These are phyloP conservation scores for Diaporthe helianthi DNA, from an alignment of 2,329 filamentous ascomycete genomes.

Conservation along the genomic window DNA sequence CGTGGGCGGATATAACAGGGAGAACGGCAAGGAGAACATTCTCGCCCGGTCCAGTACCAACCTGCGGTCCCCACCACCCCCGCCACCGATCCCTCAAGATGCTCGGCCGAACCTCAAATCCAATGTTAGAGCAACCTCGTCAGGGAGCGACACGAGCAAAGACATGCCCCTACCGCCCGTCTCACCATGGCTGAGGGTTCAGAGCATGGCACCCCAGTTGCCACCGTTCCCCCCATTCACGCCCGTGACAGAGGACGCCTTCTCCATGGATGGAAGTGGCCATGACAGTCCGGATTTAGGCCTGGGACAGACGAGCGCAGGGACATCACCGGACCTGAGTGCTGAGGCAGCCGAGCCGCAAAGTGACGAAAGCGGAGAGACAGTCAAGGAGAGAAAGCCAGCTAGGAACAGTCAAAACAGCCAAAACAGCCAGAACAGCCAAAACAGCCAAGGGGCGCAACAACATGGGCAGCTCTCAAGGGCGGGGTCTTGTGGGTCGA, in stretches of 20 bases:
- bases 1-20: constrained; percentile 14
- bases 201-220: constrained; percentile 35
- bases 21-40: constrained; percentile 27
- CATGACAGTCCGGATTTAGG: constrained; percentile 26
- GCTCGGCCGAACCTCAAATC: not conserved
- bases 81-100: constrained; percentile 5
- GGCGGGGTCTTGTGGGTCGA: constrained; percentile 24
- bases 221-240: constrained; percentile 34
- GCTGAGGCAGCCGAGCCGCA: constrained; percentile 2
- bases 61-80: not conserved
- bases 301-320: constrained; percentile 24
- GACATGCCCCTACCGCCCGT: constrained; percentile 27
- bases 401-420: constrained; percentile 6
- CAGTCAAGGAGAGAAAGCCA: not conserved
- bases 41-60: not conserved
- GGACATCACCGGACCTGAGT: constrained; percentile 24
- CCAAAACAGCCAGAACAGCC: too few species aligned
- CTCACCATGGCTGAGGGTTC: constrained; percentile 31
- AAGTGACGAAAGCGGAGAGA: constrained; percentile 9
- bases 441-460: constrained; percentile 7
- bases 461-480: constrained; percentile 28
- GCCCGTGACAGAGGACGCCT: constrained; percentile 33
- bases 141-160: constrained; percentile 23
- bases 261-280: constrained; percentile 25
- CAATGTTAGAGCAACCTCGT: constrained; percentile 3